These are phyloP conservation scores for Leccinum sublutescens DNA, from an alignment of 768 basidiomycete genomes.

Conservation along the genomic window DNA sequence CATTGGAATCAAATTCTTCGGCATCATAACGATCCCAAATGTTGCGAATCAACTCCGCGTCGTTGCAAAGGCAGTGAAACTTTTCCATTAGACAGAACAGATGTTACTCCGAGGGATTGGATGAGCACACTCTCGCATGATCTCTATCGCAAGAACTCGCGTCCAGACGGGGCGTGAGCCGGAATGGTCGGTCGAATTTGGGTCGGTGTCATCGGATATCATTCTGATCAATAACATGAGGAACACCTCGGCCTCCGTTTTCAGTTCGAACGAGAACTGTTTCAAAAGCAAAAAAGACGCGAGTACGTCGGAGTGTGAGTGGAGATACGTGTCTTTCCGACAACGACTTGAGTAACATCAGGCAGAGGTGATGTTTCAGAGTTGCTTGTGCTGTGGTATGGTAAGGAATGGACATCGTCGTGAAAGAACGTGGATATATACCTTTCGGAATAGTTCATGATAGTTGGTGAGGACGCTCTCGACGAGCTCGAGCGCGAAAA, in stretches of 20 bases:
- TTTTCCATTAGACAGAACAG: slow-evolving; percentile 1
- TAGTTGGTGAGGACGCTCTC: slow-evolving; percentile 96
- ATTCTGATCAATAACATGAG: slow-evolving; percentile 68
- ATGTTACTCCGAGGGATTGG: not conserved
- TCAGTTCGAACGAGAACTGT: slow-evolving; percentile 80
- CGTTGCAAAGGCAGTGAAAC: slow-evolving; percentile 62
- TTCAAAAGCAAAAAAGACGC: slow-evolving; percentile 90
- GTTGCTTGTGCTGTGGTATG: slow-evolving; percentile 63
- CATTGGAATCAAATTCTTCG: slow-evolving; percentile 56
- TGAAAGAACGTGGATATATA: slow-evolving; percentile 9
- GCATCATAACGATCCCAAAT: slow-evolving; percentile 81
- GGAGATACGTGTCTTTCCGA: slow-evolving; percentile 84
- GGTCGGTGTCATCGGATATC: slow-evolving; percentile 51
- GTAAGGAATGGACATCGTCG: slow-evolving; percentile 1
- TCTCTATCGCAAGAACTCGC: slow-evolving; percentile 88
- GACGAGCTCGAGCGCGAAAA: slow-evolving; percentile 94
- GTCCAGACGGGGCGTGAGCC: slow-evolving; percentile 72
- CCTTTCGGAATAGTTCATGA: slow-evolving; percentile 80
- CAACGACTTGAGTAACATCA: slow-evolving; percentile 81
- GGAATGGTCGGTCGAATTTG: slow-evolving; percentile 27
- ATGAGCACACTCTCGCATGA: slow-evolving; percentile 70
- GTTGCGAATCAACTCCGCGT: slow-evolving; percentile 72
- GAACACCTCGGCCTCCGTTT: slow-evolving; percentile 85
- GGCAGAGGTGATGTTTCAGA: slow-evolving; percentile 89
- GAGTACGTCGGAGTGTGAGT: slow-evolving; percentile 83